Conservation (phyloP, 345 rosid species). For the Ceriops decandra region DNA sequence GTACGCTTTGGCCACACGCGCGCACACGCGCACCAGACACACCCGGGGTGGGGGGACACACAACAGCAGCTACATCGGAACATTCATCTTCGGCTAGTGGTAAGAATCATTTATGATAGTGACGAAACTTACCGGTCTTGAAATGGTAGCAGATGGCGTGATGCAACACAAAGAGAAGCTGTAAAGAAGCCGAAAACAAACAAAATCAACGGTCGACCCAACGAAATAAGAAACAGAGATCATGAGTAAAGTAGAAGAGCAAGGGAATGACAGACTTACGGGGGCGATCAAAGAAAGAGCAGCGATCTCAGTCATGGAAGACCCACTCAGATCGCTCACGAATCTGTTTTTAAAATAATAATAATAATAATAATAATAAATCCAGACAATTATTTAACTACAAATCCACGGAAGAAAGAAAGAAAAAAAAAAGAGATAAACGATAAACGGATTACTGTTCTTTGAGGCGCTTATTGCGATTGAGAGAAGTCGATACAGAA, state of each 20-base stretch:
- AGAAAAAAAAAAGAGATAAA: background rate
- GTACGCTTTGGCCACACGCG: too few relatives aligned
- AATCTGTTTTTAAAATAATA: slow-evolving; percentile 34
- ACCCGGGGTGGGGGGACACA: too few relatives aligned
- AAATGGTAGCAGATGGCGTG: slow-evolving; percentile 37
- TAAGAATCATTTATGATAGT: too few relatives aligned
- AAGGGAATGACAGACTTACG: slow-evolving; percentile 28
- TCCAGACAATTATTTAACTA: background rate
- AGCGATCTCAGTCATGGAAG: slow-evolving; percentile 65
- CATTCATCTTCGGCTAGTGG: too few relatives aligned
- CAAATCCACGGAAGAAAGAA: slow-evolving; percentile 6
- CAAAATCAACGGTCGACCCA: background rate
- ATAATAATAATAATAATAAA: background rate
- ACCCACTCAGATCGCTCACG: slow-evolving; percentile 79
- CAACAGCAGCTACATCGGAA: too few relatives aligned
- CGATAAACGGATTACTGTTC: slow-evolving; percentile 45
- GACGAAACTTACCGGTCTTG: slow-evolving; percentile 32
- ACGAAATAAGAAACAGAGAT: background rate
- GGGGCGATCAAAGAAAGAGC: slow-evolving; percentile 58
- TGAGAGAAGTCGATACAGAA: slow-evolving; percentile 39
- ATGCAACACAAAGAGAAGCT: slow-evolving; percentile 61
- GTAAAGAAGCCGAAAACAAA: slow-evolving; percentile 10
- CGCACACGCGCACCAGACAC: too few relatives aligned
- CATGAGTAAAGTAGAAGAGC: background rate
- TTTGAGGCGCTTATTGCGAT: slow-evolving; percentile 74